Percentiles rank a stretch among this genome's conserved stretches.
Conservation (phyloP, 805 yeast genomes). For the Monosporozyma yasuniensis region DNA sequence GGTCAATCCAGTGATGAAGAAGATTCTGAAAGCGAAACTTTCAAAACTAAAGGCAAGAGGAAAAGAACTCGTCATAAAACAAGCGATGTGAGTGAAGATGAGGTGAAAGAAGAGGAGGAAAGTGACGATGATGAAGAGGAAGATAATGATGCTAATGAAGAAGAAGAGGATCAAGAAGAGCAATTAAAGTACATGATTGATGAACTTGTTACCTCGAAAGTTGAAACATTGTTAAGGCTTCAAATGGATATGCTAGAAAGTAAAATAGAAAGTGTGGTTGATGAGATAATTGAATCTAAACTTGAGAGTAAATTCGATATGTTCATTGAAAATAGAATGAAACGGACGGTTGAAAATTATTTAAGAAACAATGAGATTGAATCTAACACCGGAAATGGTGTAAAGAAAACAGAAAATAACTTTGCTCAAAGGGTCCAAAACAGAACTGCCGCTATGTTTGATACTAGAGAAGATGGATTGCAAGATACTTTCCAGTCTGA, state of each 20-base stretch:
- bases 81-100: conserved; percentile 4
- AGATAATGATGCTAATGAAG: conserved; percentile 7
- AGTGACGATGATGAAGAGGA: conserved; percentile 9
- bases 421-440: conserved; percentile 1
- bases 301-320: conserved; percentile 6
- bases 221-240: conserved; percentile 12
- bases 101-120: too few species aligned
- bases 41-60: background rate
- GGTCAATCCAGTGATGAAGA: background rate
- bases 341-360: background rate
- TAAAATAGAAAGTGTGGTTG: conserved; percentile 11
- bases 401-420: background rate
- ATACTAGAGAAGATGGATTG: background rate
- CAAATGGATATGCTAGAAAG: conserved; percentile 15
- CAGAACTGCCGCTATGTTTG: background rate
- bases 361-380: conserved; percentile 3
- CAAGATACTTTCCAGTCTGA: background rate
- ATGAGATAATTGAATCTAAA: conserved; percentile 11
- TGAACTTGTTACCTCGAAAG: conserved; percentile 19
- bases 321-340: background rate
- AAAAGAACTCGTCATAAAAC: background rate
- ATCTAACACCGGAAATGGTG: background rate
- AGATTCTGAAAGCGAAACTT: background rate
- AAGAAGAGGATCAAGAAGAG: conserved; percentile 11
- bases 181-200: conserved; percentile 23